Base-by-base conservation (phyloP, 768 basidiomycete genomes). In the Boletus patriciae region DNA sequence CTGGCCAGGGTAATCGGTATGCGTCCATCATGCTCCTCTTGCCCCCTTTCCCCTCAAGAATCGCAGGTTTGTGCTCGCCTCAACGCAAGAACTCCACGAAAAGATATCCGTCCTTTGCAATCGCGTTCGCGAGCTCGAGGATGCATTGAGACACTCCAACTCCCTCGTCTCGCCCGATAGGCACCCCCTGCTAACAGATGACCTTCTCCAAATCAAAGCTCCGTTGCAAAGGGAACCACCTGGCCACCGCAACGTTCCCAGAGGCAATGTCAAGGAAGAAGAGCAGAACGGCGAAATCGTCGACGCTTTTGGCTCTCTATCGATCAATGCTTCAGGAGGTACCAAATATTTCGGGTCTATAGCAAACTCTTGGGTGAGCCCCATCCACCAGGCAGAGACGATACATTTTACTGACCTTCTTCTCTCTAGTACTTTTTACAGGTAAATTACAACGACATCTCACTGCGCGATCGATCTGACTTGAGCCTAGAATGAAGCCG, bases 1-100 rank as follows among this genome's bases (percentile, higher is more conserved):
- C 90, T 46, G 90, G 90, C 9, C 86, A 90, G 70, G 90, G 89
- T 16, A 90, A 90, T 77, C 83, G 87, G 88, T 87, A 62, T 46
- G 75, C 65, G 31, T 59, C 51, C 34, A 27, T 19, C 33, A 2
- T 38, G 0, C 47, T 47, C 50, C 25, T 16, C 0, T 21, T 43
- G n/a, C 18, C 10, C 51, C n/a, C 41, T 15, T 21, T 43, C 46
- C 23, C 41, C 60, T 62, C 27, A 47, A 4, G 10, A 46, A 18
- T 52, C 58, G 2, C 60, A 88, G 88, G 21, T 92, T 91, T 64
- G 88, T 91, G 1, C 81, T 91, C 29, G 90, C 88, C 0, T 88
- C 87, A 0, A 90, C 88, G 0, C 86, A 87, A 69, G 89, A 91
- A 61, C 77, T 92, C 1, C 90, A 92, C 65, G 88, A 91, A 71